Base-by-base conservation (phyloP, 768 basidiomycete species). In the Arthromyces matolae region DNA sequence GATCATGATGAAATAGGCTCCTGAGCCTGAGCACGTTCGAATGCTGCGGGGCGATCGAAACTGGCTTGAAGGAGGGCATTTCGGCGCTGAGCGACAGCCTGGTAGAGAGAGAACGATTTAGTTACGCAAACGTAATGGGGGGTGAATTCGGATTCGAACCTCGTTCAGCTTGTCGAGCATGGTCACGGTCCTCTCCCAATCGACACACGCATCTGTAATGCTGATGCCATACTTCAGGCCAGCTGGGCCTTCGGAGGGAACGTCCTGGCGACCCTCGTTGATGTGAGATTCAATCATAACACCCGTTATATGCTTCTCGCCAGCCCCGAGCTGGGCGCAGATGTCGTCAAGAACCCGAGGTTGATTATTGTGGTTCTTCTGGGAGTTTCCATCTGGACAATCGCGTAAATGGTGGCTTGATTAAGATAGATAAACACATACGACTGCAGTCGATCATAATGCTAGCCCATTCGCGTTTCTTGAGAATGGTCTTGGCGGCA, bases 281-380 rank as follows among this genome's bases (percentile, higher is more conserved):
- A 99, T 84, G 66, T 97, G 88, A 10, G 86, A 89, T 71, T 99
- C 95, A 63, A 99, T 80, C 95, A 99, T 98, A 48, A 97, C 92
- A 37, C 95, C 95, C 4, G 90, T 90, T 67, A 99, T 86, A 58
- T 76, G 73, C 49, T 65, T 73, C 52, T 81, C 72, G 22, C 91
- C 91, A 6, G 78, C 77, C 5, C 64, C 68, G 45, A 98, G 79
- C 68, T 98, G 95, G 3, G 65, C 68, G 65, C 82, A 83, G 59
- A 92, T 78, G 64, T 78, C 68, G 54, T 80, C 77, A 47, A 90
- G 60, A 34, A 92, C 90, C 56, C 82, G 81, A 14, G 93, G 84
- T 66, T 96, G 94, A 69, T 94, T 95, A 60, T 80, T 79, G 72
- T 95, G 89, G 68, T 96, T 85, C 73, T 98, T 98, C 51, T 84